Base-by-base conservation (phyloP, 2,329 filamentous ascomycete species). In the Teratosphaeria viscida region DNA sequence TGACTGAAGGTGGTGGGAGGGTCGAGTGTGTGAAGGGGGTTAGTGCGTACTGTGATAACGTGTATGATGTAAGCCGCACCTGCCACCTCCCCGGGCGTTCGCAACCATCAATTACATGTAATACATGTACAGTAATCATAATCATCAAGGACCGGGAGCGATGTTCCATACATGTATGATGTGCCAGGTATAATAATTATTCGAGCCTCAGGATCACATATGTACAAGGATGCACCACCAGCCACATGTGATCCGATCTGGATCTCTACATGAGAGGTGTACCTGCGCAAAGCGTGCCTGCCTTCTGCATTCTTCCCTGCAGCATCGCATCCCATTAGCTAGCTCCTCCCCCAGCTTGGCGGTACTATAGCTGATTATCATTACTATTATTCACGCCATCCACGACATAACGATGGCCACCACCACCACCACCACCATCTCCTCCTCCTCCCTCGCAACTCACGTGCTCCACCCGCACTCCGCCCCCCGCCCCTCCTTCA, bases 401-500 rank as follows among this genome's bases (percentile, higher is more conserved):
- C 23, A 54, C 19, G 5, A 11, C 16, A 32, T 29, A 47, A 47
- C 52, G 1, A 47, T 55, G 37, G 19, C 16, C 43, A 63, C 56
- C 62, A 63, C 52, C 61, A 71, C 68, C 66, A 8, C 16, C 43
- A 63, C 56, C 62, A 63, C 52, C 61, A 71, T 68, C 66, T 62
- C 66, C 27, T 59, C 67, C 11, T 56, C 62, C 34, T 60, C 66
- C 8, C 62, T 71, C 14, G 29, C 63, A 37, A 58, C 66, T 56
- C 67, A 70, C 55, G 66, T 73, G 53, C 64, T 73, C 62, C 65
- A 72, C 52, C 71, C 71, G 8, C 60, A 67, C 55, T 60, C 60
- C 32, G 61, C 62, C 11, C 65, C 70, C 12, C 63, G 62, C 55
- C 71, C 63, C 29, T 57, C 55, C 54, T 74, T 72, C 63, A 68